Evolutionary conservation across 768 basidiomycete species (phyloP).

Genomic region (Tricholoma flavovirens): DNA sequence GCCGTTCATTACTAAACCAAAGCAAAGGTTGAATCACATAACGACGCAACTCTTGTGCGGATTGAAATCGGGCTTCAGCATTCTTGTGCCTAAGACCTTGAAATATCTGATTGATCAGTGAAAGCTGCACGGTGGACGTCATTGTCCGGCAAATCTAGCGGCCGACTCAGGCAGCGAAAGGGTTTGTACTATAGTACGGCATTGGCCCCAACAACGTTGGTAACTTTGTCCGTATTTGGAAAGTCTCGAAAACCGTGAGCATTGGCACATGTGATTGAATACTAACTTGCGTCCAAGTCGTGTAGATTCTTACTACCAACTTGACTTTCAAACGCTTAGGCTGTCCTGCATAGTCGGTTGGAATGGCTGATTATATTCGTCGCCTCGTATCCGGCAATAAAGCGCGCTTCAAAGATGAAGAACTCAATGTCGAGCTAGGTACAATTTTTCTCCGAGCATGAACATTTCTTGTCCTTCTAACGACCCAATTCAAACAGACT

Average conservation of each 20-base stretch:
- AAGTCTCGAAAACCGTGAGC: no score
- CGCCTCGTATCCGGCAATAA: constrained; percentile 80
- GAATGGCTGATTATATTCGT: constrained; percentile 64
- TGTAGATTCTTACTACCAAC: no score
- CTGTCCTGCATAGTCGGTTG: no score
- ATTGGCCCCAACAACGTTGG: not conserved
- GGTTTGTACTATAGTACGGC: no score
- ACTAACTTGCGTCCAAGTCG: no score
- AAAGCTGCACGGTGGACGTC: constrained; percentile 53
- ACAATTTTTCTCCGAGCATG: not conserved
- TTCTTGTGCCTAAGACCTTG: constrained; percentile 57
- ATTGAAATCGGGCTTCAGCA: constrained; percentile 57
- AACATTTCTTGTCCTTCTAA: not conserved
- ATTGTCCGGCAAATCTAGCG: constrained; percentile 31
- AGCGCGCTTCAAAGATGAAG: constrained; percentile 65
- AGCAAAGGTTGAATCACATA: constrained; percentile 46
- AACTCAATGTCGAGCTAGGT: constrained; percentile 69
- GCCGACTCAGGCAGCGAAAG: not conserved
- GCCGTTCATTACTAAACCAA: not conserved
- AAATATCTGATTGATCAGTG: constrained; percentile 65
- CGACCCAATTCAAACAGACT: constrained; percentile 27
- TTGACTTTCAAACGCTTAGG: no score
- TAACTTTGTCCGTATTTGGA: not conserved
- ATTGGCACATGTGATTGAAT: no score
- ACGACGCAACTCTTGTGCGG: constrained; percentile 67